Conservation (phyloP, 495 filamentous ascomycete species). For the Daldinia vernicosa region DNA sequence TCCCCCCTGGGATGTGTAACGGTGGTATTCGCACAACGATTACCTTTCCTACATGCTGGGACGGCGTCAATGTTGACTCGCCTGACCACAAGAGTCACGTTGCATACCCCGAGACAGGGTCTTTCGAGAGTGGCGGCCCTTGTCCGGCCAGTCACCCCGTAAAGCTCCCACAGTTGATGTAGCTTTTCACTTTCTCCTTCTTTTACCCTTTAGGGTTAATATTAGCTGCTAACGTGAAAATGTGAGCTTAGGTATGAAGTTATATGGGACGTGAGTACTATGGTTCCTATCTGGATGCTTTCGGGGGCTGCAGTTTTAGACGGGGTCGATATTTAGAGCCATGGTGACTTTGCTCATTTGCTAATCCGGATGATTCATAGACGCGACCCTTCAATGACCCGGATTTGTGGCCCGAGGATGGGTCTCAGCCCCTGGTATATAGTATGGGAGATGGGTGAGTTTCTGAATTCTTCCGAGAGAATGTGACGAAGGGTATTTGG, state of each 20-base stretch:
- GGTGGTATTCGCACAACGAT: constrained; percentile 52
- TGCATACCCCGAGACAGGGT: constrained; percentile 46
- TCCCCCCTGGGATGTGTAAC: constrained; percentile 44
- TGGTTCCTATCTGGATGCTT: neutral
- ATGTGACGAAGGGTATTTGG: neutral
- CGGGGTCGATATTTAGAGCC: neutral
- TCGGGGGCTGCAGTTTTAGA: neutral
- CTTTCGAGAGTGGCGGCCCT: constrained; percentile 43
- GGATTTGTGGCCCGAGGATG: constrained; percentile 51
- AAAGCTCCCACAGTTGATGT: constrained; percentile 51
- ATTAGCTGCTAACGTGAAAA: too few relatives aligned
- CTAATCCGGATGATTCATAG: constrained; percentile 1
- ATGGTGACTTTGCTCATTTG: neutral
- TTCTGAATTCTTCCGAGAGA: neutral
- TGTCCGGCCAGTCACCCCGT: constrained; percentile 53
- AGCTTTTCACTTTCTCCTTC: too few relatives aligned
- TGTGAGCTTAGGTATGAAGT: constrained; percentile 39
- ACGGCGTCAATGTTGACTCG: constrained; percentile 52
- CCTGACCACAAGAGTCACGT: constrained; percentile 53
- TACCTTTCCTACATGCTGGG: constrained; percentile 55
- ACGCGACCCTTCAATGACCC: constrained; percentile 48
- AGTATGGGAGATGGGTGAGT: constrained; percentile 55
- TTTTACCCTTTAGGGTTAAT: too few relatives aligned
- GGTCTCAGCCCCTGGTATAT: constrained; percentile 57
- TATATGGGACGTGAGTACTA: constrained; percentile 48